Conservation (phyloP, 106 monocot species). For the Phalaenopsis aphrodite region DNA sequence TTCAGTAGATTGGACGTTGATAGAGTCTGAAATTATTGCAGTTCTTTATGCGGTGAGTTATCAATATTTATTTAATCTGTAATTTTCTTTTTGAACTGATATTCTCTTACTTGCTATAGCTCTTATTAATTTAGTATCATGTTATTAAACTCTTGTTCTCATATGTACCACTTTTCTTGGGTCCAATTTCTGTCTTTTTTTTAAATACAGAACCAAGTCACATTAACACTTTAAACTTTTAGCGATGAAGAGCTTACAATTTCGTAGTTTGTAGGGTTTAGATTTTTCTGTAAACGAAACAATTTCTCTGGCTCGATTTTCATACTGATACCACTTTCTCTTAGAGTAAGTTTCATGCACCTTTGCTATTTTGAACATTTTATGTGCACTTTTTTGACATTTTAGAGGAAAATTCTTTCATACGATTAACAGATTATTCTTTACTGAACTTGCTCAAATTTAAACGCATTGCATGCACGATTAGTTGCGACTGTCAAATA, state of each 20-base stretch:
- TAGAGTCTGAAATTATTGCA: constrained; percentile 60
- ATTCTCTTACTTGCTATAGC: neutral
- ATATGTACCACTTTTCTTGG: neutral
- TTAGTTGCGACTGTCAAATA: neutral
- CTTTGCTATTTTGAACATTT: neutral
- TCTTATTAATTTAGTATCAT: neutral
- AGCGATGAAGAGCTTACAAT: neutral
- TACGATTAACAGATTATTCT: neutral
- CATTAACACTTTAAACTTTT: neutral
- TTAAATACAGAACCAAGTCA: neutral
- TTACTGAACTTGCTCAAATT: neutral
- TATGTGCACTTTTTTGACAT: neutral
- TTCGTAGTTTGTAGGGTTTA: too few species aligned
- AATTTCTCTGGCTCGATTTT: neutral
- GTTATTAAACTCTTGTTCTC: neutral
- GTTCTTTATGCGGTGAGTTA: constrained; percentile 82
- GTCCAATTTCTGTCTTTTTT: neutral
- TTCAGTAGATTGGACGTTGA: constrained; percentile 63
- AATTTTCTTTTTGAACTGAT: neutral
- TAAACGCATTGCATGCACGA: neutral
- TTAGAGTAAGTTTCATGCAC: neutral
- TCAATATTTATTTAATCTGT: constrained; percentile 2
- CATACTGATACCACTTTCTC: neutral
- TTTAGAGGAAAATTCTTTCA: neutral
- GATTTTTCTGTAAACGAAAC: neutral